phyloP scores from a whole-genome alignment of 2,329 filamentous ascomycete genomes.

The Rhinocladiella mackenziei region DNA sequence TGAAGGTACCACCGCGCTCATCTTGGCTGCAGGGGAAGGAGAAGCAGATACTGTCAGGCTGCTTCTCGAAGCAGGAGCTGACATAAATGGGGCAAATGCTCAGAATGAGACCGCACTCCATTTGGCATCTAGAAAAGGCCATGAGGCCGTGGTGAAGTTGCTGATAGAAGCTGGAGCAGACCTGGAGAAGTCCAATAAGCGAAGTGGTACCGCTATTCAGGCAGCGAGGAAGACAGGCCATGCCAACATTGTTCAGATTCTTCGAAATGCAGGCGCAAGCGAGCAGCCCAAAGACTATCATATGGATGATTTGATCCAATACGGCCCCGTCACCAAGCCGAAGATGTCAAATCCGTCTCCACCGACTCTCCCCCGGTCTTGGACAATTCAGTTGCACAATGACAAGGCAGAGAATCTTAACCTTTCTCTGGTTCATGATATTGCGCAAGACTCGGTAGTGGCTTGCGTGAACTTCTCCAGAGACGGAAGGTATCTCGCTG shows the following conservation, averaged over 20 bases:
- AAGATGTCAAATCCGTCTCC: not conserved
- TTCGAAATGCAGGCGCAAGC: not conserved
- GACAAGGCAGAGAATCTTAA: not conserved
- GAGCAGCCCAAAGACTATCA: not conserved
- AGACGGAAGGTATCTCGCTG: conserved; percentile 2
- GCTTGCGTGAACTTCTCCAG: conserved; percentile 3
- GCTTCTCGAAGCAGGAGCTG: not conserved
- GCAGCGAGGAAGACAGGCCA: not conserved
- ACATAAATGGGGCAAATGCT: not conserved
- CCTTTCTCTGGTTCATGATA: not conserved
- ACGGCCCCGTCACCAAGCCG: not conserved
- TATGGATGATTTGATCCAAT: not conserved
- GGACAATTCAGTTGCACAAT: not conserved
- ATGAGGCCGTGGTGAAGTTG: not conserved
- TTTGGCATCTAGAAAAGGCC: not conserved
- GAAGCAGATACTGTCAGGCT: not conserved
- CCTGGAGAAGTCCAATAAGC: not conserved
- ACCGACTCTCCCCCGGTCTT: not conserved
- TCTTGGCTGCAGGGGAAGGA: not conserved
- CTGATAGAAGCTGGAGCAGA: conserved; percentile 5
- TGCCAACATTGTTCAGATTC: not conserved
- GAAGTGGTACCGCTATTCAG: not conserved
- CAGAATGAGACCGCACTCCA: not conserved
- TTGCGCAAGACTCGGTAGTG: not conserved
- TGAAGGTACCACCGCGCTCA: not conserved